Base-by-base conservation (phyloP, 257 asterid genomes). In the Nicotiana obtusifolia region DNA sequence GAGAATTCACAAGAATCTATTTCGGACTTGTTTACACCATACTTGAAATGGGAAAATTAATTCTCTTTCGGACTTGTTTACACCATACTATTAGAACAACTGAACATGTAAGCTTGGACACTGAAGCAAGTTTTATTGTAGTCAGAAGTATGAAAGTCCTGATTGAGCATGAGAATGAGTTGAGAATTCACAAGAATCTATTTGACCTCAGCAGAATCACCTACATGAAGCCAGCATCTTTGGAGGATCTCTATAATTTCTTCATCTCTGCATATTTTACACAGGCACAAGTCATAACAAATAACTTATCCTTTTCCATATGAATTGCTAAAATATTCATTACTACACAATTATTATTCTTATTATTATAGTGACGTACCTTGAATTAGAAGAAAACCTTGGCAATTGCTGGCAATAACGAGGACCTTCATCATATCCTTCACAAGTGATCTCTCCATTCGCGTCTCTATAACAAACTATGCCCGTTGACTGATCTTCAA, bases 341-440 rank as follows among this genome's bases (percentile, higher is more conserved):
- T 14, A 49, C 5, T 49, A 16, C 61, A 52, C 19, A 14, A 8
- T 10, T 10, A 47, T 9, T 9, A 5, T n/a, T n/a, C n/a, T 53
- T 5, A 5, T 17, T 56, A 49, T 30, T 28, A 64, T 37, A 6
- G 28, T 65, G 44, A 44, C 37, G 61, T 85, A 86, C 88, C 86
- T 80, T 31, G 83, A 33, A 26, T 76, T 80, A 5, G 33, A 49
- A 64, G 79, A 52, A 54, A 66, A 33, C 22, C 30, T 83, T 47
- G 86, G 28, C 20, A 73, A 5, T 10, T 75, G 59, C 1, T 54
- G 82, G 64, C 82, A 76, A 65, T 56, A 65, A 7, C 86, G 84
- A 80, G 88, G 88, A 5, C 88, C 88, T 80, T 86, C 88, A 49
- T 86, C 88, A 31, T 75, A 54, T 49, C 86, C 88, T 86, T 86